phyloP scores from a whole-genome alignment of 345 rosid genomes.

The Hypericum androsaemum region DNA sequence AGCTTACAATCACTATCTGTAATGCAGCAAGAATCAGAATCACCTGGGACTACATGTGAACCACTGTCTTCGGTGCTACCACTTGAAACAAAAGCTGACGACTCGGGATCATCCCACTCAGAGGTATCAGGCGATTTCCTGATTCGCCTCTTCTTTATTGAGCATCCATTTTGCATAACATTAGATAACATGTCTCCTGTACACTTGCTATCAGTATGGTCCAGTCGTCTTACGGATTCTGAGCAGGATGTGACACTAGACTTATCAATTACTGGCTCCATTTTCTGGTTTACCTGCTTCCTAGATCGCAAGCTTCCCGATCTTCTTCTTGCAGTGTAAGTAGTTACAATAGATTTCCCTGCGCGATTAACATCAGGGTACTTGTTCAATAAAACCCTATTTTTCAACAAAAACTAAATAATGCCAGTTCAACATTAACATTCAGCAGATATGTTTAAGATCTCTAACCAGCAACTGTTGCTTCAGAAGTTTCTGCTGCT shows the following conservation, averaged over 20 bases:
- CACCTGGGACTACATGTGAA: constrained; percentile 59
- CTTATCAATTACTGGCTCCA: constrained; percentile 31
- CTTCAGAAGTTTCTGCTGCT: constrained; percentile 32
- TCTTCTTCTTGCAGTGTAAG: constrained; percentile 69
- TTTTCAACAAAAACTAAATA: constrained; percentile 25
- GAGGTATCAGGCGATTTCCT: constrained; percentile 43
- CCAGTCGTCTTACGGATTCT: constrained; percentile 27
- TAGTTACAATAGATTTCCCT: constrained; percentile 44
- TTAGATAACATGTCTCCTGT: constrained; percentile 27
- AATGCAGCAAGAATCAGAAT: constrained; percentile 50
- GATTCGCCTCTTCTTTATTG: constrained; percentile 32
- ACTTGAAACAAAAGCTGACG: constrained; percentile 39
- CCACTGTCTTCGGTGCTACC: constrained; percentile 50
- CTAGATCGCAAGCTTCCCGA: constrained; percentile 39
- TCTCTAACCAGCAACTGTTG: constrained; percentile 24
- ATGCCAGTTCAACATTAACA: constrained; percentile 35
- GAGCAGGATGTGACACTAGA: constrained; percentile 42
- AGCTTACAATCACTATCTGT: constrained; percentile 47
- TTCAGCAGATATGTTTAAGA: constrained; percentile 23
- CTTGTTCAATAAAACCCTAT: constrained; percentile 28
- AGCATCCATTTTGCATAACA: constrained; percentile 24
- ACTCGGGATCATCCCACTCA: constrained; percentile 45
- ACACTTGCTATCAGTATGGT: constrained; percentile 38
- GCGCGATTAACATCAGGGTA: constrained; percentile 20
- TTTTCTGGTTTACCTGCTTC: constrained; percentile 29